Percentiles rank a stretch among this genome's conserved stretches.
phyloP scores from a whole-genome alignment of 768 basidiomycete genomes.

The Rhodotorula sphaerocarpa region DNA sequence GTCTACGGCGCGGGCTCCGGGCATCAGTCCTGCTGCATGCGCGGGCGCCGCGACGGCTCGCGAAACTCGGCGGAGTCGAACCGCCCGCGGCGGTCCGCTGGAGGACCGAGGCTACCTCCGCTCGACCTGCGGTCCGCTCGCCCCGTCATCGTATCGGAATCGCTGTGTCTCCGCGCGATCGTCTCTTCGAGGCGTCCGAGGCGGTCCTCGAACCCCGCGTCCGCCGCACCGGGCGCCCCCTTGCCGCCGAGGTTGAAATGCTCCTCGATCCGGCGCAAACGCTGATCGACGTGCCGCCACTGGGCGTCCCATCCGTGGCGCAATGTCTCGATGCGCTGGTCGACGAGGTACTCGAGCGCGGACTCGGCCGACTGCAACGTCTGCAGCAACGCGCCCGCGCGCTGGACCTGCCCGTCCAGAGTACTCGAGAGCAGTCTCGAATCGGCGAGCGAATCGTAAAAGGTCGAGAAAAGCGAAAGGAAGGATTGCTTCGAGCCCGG shows the following conservation, averaged over 20 bases:
- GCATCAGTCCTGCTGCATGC: too few species aligned
- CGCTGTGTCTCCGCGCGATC: too few species aligned
- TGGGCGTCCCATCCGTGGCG: neutral
- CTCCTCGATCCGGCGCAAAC: neutral
- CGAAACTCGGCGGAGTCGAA: too few species aligned
- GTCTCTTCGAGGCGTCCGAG: neutral
- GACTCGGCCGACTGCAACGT: slow-evolving; percentile 29
- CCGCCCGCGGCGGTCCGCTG: too few species aligned
- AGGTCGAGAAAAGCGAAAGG: slow-evolving; percentile 69
- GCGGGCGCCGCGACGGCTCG: too few species aligned
- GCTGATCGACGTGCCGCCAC: neutral
- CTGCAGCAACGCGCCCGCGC: slow-evolving; percentile 4
- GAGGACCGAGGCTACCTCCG: too few species aligned
- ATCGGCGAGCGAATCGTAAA: slow-evolving; percentile 77
- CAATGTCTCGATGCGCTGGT: neutral
- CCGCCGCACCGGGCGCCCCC: neutral
- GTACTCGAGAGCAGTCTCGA: slow-evolving; percentile 68
- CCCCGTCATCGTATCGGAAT: too few species aligned
- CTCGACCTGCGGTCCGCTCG: too few species aligned
- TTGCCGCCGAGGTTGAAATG: neutral
- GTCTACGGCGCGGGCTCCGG: too few species aligned
- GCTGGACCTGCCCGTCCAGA: slow-evolving; percentile 62
- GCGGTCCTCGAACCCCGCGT: neutral
- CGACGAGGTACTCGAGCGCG: slow-evolving; percentile 10
- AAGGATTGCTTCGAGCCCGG: slow-evolving; percentile 69